Base-by-base conservation (phyloP, 441 rosid genomes). In the Capsella rubella region DNA sequence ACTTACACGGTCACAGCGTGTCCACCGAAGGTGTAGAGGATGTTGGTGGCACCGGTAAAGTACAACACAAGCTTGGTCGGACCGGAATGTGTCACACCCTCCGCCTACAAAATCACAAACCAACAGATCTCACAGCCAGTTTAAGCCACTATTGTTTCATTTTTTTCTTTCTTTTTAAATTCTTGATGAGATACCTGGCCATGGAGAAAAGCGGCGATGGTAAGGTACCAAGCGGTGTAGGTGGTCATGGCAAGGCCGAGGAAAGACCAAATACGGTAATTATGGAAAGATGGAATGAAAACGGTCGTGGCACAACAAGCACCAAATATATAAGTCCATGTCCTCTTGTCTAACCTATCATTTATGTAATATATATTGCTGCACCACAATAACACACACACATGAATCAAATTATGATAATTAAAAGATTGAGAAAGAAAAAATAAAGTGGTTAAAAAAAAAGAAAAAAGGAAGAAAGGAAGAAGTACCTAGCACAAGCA, bases 241-340 rank as follows among this genome's bases (percentile, higher is more conserved):
- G 99, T 94, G 75, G 99, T 94, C 99, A 94, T 94, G 47, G 84
- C 92, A 28, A 94, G 97, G 42, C 99, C 99, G 32, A 94, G 91
- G 79, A 94, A 92, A 15, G 99, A 94, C 99, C 99, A 94, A 35
- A 92, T 87, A 46, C 99, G 86, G 84, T 94, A 94, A 84, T 94
- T 94, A 76, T 92, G 97, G 49, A 94, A 91, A 32, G 96, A 90
- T 2, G 98, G 98, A 18, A 94, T 87, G 79, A 93, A 93, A 16
- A 91, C 97, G 5, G 97, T 94, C 32, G 98, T 94, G 15, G 98
- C 98, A 79, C 99, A 94, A 74, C 99, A 94, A 70, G 99, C 99
- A 78, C 99, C 99, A 75, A 94, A 92, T 68, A 94, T 90, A 57
- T 92, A 94, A 1, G 99, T 94, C 99, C 97, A 94, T 29, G 99